Evolutionary conservation across 177 flowering plant genomes (phyloP), one percentile per base, ranked within the genome.

Genomic region (Vitis hybrid): DNA sequence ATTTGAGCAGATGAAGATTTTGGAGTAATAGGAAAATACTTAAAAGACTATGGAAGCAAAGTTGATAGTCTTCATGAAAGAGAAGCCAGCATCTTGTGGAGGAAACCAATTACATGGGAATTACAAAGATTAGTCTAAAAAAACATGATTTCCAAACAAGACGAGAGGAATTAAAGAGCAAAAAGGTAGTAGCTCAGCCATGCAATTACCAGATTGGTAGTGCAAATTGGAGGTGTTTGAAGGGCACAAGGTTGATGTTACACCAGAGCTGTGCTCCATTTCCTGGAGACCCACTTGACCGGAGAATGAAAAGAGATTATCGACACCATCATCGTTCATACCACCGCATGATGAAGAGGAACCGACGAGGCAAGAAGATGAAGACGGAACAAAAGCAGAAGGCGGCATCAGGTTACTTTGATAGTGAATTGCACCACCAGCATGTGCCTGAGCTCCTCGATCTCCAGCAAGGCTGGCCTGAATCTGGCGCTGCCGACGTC

Each of bases 401-500:
- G 75, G 15, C 13, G 21, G 61, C 55, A 50, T 19, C 52, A 50
- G 68, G 60, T 61, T 54, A 3, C 60, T 56, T 40, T 70, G 70
- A 46, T 66, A 79, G 48, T 70, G 82, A 73, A 71, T 76, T 69
- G 67, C 81, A 70, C 85, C 78, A 48, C 73, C 58, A 60, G 21
- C 51, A 54, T 19, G 46, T 7, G 65, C 16, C 50, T 60, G 66
- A 40, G 30, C 59, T 57, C 68, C 69, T 35, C 67, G 77, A 30
- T 75, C 79, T 52, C 60, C 81, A 10, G 62, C 70, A 21, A 77
- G 75, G 65, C 71, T 74, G 40, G 66, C 94, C 72, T 93, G 98
- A 49, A 91, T 74, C 86, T 90, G 94, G 9, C 96, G 85, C 58
- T 88, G 96, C 16, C 96, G 82, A 64, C 97, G 91, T 52, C 99